Evolutionary conservation across 192 early-diverging fungal species (phyloP).

Genomic region (Dimargaris cristalligena): DNA sequence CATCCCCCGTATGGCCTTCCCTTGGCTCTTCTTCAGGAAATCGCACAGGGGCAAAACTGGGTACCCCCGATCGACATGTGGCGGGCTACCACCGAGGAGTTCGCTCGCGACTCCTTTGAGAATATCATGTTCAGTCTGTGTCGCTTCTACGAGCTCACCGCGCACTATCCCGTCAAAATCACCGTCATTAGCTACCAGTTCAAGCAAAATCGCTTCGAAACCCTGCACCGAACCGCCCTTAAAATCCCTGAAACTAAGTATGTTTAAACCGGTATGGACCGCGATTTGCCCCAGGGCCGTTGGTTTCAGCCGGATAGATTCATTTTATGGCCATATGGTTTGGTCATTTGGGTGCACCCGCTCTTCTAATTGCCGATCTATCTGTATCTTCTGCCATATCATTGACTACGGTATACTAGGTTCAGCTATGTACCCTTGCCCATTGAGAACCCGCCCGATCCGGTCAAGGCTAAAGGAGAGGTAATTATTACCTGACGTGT

Average conservation of each 20-base stretch:
- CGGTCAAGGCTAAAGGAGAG: neutral
- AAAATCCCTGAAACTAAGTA: constrained; percentile 24
- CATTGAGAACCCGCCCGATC: neutral
- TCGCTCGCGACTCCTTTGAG: constrained; percentile 33
- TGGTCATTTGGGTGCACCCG: neutral
- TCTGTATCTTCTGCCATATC: neutral
- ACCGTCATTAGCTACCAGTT: constrained; percentile 26
- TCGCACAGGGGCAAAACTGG: constrained; percentile 27
- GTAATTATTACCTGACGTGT: neutral
- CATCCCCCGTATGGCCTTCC: too few species aligned
- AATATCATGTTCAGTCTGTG: constrained; percentile 33
- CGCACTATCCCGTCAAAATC: constrained; percentile 25
- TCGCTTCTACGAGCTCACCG: constrained; percentile 30
- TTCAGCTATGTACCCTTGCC: constrained; percentile 1
- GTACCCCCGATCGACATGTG: constrained; percentile 20
- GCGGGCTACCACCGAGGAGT: constrained; percentile 29
- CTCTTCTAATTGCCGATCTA: neutral
- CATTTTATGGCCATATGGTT: neutral
- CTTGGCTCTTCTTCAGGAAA: constrained; percentile 10
- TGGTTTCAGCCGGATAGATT: neutral
- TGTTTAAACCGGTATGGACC: too few species aligned
- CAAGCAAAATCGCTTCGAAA: constrained; percentile 24
- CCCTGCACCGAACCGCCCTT: constrained; percentile 25
- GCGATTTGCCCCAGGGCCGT: too few species aligned
- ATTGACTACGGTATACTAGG: neutral